These are phyloP conservation scores for Citrus glauca DNA, from an alignment of 345 rosid species.

Conservation along the genomic window DNA sequence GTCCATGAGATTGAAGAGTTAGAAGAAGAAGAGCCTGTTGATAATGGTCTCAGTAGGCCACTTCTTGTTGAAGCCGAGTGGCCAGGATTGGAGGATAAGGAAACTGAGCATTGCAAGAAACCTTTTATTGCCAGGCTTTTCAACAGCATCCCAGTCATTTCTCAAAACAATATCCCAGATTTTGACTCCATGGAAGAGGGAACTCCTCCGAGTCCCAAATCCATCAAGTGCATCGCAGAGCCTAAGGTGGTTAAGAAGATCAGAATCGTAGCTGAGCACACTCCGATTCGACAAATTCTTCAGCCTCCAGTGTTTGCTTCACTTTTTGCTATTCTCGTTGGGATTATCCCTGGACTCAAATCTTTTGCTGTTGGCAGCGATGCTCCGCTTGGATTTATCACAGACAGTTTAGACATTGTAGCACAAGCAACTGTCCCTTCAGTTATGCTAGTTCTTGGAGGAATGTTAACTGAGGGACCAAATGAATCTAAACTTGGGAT, in stretches of 20 bases:
- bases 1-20: conserved; percentile 9
- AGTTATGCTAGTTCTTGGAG: conserved; percentile 28
- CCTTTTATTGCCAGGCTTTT: conserved; percentile 37
- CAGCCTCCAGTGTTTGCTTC: conserved; percentile 32
- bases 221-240: conserved; percentile 26
- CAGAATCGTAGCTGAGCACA: conserved; percentile 16
- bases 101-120: conserved; percentile 29
- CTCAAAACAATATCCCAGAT: conserved; percentile 11
- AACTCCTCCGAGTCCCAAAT: conserved; percentile 8
- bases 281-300: conserved; percentile 27
- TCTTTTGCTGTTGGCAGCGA: conserved; percentile 12
- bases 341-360: conserved; percentile 18
- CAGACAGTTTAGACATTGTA: conserved; percentile 28
- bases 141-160: conserved; percentile 12
- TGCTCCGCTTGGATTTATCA: conserved; percentile 22
- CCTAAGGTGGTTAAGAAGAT: conserved; percentile 26
- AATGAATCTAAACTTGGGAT: conserved; percentile 34
- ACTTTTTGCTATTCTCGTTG: conserved; percentile 13
- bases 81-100: conserved; percentile 30
- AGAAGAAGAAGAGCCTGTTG: conserved; percentile 14
- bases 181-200: conserved; percentile 8
- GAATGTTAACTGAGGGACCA: conserved; percentile 34
- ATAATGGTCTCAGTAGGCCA: conserved; percentile 19
- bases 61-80: conserved; percentile 45
- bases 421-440: conserved; percentile 29